These are phyloP conservation scores for Boletus rex-veris DNA, from an alignment of 768 basidiomycete genomes.

Conservation along the genomic window DNA sequence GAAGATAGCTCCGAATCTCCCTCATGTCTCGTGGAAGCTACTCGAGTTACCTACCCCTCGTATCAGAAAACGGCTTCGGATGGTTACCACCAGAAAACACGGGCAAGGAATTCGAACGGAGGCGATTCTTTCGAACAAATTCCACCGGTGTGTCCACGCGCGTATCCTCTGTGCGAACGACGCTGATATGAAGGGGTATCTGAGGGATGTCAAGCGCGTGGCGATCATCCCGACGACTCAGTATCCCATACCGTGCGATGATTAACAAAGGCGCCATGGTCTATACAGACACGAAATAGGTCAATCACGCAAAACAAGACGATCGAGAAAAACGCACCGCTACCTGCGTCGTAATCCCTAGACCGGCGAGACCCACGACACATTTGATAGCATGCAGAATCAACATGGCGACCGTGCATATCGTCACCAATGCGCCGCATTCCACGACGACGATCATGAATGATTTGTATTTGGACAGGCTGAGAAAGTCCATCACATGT, in stretches of 20 bases:
- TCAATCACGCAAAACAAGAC: not conserved
- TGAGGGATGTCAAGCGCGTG: not conserved
- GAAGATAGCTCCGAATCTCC: no score
- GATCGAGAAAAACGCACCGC: constrained; percentile 10
- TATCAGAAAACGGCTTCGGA: constrained; percentile 7
- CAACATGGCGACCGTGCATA: constrained; percentile 13
- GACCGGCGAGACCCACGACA: constrained; percentile 10
- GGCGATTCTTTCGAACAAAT: not conserved
- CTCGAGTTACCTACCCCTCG: not conserved
- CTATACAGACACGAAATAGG: not conserved
- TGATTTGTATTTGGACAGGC: constrained; percentile 16
- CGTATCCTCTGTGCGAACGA: constrained; percentile 10
- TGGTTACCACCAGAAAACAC: not conserved
- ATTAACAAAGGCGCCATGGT: constrained; percentile 17
- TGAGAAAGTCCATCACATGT: not conserved
- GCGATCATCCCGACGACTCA: not conserved
- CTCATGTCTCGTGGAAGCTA: not conserved
- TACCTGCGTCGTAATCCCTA: constrained; percentile 19
- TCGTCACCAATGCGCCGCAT: constrained; percentile 21
- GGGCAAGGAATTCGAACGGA: not conserved
- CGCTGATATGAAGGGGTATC: constrained; percentile 14
- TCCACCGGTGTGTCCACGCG: not conserved
- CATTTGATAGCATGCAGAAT: constrained; percentile 4
- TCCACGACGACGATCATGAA: constrained; percentile 17
- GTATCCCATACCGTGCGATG: constrained; percentile 15